Conservation (phyloP, 73 alveolate genomes). For the Durusdinium trenchii region DNA sequence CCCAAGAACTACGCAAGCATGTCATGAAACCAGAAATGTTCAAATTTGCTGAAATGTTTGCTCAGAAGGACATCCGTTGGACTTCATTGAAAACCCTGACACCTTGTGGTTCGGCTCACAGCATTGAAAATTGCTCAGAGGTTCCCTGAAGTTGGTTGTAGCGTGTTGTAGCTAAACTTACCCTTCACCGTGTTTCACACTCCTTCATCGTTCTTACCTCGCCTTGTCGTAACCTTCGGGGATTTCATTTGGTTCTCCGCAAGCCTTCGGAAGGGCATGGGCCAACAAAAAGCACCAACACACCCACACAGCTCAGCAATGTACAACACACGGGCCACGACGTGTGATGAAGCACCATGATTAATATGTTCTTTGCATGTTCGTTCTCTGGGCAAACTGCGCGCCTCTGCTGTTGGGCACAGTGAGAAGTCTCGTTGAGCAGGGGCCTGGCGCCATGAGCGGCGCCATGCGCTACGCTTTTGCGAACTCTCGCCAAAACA, state of each 20-base stretch:
- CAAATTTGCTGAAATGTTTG: too few species aligned
- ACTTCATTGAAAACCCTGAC: too few species aligned
- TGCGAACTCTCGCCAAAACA: too few species aligned
- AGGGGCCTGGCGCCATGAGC: constrained; percentile 35
- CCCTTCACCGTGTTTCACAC: not conserved
- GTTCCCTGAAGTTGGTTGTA: too few species aligned
- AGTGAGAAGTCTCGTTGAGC: not conserved
- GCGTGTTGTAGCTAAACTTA: not conserved
- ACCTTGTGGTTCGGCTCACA: too few species aligned
- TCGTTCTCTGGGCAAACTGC: not conserved
- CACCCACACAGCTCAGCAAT: not conserved
- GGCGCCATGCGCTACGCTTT: too few species aligned
- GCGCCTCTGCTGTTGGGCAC: constrained; percentile 21
- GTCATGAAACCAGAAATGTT: too few species aligned
- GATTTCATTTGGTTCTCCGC: constrained; percentile 41
- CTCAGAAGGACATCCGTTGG: too few species aligned
- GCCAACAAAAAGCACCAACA: too few species aligned
- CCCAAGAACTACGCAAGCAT: not conserved
- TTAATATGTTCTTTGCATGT: not conserved
- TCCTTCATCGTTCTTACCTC: not conserved
- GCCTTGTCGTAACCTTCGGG: constrained; percentile 52
- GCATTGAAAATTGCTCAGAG: too few species aligned
- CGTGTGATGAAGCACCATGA: not conserved
- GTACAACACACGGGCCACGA: not conserved
- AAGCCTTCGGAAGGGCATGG: not conserved